These are phyloP conservation scores for Adansonia digitata DNA, from an alignment of 345 rosid genomes.

Conservation along the genomic window DNA sequence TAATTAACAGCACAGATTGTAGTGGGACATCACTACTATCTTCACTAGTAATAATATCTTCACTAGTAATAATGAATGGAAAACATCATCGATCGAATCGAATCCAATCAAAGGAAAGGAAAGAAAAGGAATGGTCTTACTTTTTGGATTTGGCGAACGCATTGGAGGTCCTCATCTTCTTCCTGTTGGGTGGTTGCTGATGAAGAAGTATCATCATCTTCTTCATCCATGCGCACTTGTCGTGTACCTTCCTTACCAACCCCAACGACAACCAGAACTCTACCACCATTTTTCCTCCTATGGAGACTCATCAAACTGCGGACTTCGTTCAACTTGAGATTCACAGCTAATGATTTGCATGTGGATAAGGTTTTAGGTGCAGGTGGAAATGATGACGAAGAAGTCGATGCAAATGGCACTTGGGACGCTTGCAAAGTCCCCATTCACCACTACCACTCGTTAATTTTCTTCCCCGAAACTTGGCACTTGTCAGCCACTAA, in stretches of 20 bases:
- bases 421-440: constrained; percentile 11
- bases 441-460: not conserved
- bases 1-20: no score
- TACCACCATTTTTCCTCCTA: not conserved
- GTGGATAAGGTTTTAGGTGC: constrained; percentile 14
- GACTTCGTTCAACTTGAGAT: not conserved
- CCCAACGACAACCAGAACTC: not conserved
- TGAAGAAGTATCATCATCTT: not conserved
- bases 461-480: not conserved
- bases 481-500: not conserved
- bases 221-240: not conserved
- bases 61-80: not conserved
- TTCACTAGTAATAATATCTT: not conserved
- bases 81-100: not conserved
- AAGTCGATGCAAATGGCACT: constrained; percentile 1
- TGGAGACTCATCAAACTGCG: not conserved
- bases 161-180: constrained; percentile 27
- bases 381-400: not conserved
- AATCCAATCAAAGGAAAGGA: no score
- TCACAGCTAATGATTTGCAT: not conserved
- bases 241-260: not conserved
- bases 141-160: constrained; percentile 31
- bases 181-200: constrained; percentile 14
- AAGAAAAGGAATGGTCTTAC: constrained; percentile 14
- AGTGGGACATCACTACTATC: no score